Base-by-base conservation (phyloP, 768 basidiomycete genomes). In the Rhodocollybia butyracea region DNA sequence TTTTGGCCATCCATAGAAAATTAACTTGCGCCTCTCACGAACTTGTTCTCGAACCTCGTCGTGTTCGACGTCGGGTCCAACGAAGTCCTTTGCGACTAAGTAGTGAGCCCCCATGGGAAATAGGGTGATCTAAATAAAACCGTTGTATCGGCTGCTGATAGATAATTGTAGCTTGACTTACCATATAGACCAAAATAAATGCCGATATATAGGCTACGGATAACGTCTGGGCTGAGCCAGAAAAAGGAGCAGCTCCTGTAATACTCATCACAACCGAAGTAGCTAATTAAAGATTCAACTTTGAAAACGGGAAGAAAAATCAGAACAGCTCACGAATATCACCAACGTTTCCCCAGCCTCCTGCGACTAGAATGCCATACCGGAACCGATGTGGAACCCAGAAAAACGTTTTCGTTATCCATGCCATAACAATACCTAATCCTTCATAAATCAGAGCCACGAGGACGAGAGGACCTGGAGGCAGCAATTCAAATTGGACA, bases 301-400 rank as follows among this genome's bases (percentile, higher is more conserved):
- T 21, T 19, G 15, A 4, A 29, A 19, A 29, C 10, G 0, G n/a
- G 41, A 48, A 2, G 42, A 55, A 15, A 42, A 17, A 47, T 13
- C 34, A 12, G 15, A n/a, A 24, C 19, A 39, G 70, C 83, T 64
- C 61, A 89, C 87, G 85, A 30, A 90, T 79, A 62, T 88, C 89
- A 8, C 84, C 86, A 41, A 78, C 78, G 60, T 89, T 90, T 8
- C 74, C 78, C 81, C 82, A 90, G 3, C 78, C 81, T 36, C 87
- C 88, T 0, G 88, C 86, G 3, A 81, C 80, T 0, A 90, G 62
- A 22, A 91, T 75, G 0, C 88, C 90, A 61, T 84, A 81, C 45
- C 88, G 74, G 63, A 91, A 90, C 26, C 86, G 77, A 62, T 88
- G 85, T 1, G 89, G 89, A 2, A 91, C 87, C 82, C 88, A 90